Evolutionary conservation across 2,329 filamentous ascomycete species (phyloP).

Genomic region (Penicillium psychrosexuale): DNA sequence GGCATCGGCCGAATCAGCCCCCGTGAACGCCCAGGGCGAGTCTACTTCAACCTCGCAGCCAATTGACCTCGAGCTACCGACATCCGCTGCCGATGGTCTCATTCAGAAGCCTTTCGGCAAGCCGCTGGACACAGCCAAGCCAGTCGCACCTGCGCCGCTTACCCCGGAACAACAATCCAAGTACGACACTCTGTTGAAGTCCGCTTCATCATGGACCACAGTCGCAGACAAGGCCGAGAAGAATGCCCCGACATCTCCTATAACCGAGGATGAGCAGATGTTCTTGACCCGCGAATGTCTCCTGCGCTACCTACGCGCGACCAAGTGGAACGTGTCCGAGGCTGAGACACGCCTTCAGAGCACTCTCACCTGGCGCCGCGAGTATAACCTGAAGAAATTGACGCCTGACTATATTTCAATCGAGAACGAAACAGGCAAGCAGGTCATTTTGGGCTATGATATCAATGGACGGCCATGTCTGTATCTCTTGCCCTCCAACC

Average conservation of each 20-base stretch:
- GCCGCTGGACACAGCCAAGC: conserved; percentile 58
- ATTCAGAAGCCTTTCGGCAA: conserved; percentile 58
- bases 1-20: neutral
- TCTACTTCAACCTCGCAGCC: conserved; percentile 9
- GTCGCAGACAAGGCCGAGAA: conserved; percentile 64
- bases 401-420: conserved; percentile 84
- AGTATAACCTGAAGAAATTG: conserved; percentile 73
- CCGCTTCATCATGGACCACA: conserved; percentile 68
- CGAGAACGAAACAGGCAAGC: conserved; percentile 96
- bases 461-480: conserved; percentile 80
- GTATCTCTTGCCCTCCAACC: conserved; percentile 82
- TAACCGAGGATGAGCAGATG: conserved; percentile 77
- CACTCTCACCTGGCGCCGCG: conserved; percentile 83
- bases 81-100: conserved; percentile 38
- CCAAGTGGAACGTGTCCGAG: conserved; percentile 79
- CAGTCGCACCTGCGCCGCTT: conserved; percentile 57
- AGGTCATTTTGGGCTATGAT: conserved; percentile 85
- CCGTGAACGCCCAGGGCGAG: conserved; percentile 7
- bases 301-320: conserved; percentile 86
- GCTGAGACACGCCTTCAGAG: conserved; percentile 74
- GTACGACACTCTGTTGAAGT: conserved; percentile 72
- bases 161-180: conserved; percentile 75
- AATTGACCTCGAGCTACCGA: conserved; percentile 34
- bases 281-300: conserved; percentile 93
- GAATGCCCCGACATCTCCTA: conserved; percentile 55